Evolutionary conservation across 352 stramenopile species (phyloP).

Genomic region (Blastocystis sp.): DNA sequence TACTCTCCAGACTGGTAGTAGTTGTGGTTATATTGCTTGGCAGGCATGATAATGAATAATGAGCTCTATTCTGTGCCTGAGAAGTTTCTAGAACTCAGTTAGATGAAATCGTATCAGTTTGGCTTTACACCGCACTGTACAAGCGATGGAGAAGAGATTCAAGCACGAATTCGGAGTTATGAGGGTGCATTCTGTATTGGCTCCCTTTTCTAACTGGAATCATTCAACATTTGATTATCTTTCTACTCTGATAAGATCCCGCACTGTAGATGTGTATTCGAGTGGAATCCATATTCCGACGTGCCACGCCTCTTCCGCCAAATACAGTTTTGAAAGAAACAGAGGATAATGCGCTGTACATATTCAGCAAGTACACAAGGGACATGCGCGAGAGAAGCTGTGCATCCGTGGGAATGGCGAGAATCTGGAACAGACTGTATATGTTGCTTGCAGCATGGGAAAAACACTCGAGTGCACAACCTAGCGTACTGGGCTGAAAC

Average conservation of each 20-base stretch:
- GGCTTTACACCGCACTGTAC: no score
- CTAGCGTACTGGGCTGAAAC: background rate
- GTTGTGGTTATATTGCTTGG: constrained; percentile 51
- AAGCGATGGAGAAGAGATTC: no score
- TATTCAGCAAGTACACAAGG: background rate
- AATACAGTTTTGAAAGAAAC: no score
- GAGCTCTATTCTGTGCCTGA: background rate
- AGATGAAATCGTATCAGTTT: background rate
- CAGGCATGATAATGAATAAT: constrained; percentile 8
- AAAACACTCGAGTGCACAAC: background rate
- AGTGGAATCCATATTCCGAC: no score
- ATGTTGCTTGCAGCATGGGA: background rate
- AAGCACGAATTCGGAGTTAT: no score
- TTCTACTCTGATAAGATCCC: no score
- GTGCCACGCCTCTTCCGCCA: no score
- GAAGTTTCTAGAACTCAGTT: constrained; percentile 58
- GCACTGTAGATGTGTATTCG: no score
- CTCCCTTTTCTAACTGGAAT: no score
- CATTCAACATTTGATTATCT: no score
- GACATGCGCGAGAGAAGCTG: background rate
- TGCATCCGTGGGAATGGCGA: background rate
- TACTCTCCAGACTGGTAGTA: constrained; percentile 64
- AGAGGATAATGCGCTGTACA: no score
- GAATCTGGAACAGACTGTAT: background rate
- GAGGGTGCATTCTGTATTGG: no score